These are phyloP conservation scores for Erysiphe pulchra DNA, from an alignment of 2,329 filamentous ascomycete genomes.

Conservation along the genomic window DNA sequence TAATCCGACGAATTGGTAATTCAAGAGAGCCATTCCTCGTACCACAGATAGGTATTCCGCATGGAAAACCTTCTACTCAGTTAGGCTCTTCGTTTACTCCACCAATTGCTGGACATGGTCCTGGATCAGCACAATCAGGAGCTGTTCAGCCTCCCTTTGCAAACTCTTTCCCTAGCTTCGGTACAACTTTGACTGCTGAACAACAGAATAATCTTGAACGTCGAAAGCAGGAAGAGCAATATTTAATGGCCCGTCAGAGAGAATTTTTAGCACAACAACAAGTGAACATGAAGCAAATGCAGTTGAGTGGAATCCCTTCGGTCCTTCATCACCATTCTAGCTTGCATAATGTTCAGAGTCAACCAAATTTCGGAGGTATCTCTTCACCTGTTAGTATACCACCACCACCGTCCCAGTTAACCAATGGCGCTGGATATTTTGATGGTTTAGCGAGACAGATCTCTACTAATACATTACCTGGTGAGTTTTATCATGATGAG, in stretches of 20 bases:
- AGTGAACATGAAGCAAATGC: constrained; percentile 47
- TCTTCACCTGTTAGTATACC: constrained; percentile 45
- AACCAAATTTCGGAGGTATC: constrained; percentile 89
- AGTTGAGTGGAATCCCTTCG: constrained; percentile 24
- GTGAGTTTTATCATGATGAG: constrained; percentile 40
- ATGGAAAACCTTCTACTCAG: constrained; percentile 41
- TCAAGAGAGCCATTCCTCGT: constrained; percentile 93
- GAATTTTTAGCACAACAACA: constrained; percentile 80
- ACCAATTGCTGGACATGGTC: constrained; percentile 14
- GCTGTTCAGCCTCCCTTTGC: constrained; percentile 70
- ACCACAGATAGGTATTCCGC: constrained; percentile 83
- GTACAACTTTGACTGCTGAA: constrained; percentile 83
- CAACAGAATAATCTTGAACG: constrained; percentile 95
- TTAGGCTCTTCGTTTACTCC: constrained; percentile 13
- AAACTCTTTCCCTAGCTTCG: constrained; percentile 84
- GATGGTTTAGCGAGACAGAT: constrained; percentile 25
- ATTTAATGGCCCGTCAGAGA: constrained; percentile 84
- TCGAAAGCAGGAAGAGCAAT: constrained; percentile 94
- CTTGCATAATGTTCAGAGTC: constrained; percentile 84
- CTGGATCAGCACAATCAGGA: constrained; percentile 23
- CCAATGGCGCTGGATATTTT: constrained; percentile 37
- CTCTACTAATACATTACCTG: constrained; percentile 18
- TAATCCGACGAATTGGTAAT: constrained; percentile 89
- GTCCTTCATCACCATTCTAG: constrained; percentile 81
- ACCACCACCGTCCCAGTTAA: constrained; percentile 22